These are phyloP conservation scores for Skeletonema grethae DNA, from an alignment of 108 stramenopile genomes.

Conservation along the genomic window DNA sequence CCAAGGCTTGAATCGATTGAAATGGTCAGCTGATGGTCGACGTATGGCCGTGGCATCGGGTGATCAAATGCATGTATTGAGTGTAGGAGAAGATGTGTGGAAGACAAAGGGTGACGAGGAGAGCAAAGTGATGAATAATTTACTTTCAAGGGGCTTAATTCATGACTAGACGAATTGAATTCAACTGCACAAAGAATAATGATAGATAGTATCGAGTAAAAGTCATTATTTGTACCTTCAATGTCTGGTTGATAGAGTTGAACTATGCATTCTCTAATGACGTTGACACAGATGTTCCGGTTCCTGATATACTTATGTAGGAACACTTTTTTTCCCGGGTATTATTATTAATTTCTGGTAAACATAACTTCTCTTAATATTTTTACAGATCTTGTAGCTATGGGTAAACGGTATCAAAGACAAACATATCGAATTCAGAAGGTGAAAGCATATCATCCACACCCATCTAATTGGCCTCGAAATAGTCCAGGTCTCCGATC, in stretches of 20 bases:
- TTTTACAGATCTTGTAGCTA: no score
- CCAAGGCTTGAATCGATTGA: conserved; percentile 74
- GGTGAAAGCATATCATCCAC: no score
- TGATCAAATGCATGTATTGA: conserved; percentile 79
- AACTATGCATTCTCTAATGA: no score
- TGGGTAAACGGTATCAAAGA: neutral
- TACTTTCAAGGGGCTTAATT: conserved; percentile 67
- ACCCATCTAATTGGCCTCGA: no score
- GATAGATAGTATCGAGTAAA: neutral
- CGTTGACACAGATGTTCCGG: no score
- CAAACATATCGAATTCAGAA: no score
- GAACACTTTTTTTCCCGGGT: no score
- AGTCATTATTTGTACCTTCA: neutral
- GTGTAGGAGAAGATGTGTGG: conserved; percentile 73
- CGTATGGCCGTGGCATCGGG: conserved; percentile 78
- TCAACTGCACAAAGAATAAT: neutral
- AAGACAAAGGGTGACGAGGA: conserved; percentile 82
- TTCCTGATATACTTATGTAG: no score
- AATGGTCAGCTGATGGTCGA: conserved; percentile 83
- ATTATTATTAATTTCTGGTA: no score
- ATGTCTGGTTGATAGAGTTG: no score
- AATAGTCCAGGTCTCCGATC: no score
- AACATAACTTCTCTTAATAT: no score
- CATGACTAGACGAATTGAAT: conserved; percentile 15
- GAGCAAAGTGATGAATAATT: conserved; percentile 61